These are phyloP conservation scores for Vanrija sp. DNA, from an alignment of 1,284 basidiomycete genomes.

Conservation along the genomic window DNA sequence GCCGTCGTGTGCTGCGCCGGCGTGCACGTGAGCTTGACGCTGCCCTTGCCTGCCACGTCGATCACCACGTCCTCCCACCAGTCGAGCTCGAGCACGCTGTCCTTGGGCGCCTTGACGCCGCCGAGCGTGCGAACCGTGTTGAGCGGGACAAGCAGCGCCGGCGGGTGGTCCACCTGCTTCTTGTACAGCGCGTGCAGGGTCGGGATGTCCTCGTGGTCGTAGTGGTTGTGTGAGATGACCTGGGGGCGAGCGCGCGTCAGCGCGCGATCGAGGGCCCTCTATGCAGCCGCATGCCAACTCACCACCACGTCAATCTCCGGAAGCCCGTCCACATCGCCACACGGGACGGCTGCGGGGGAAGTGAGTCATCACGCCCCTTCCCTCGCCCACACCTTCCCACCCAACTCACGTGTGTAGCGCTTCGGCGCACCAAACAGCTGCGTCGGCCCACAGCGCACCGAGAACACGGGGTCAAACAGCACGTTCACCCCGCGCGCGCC, in stretches of 20 bases:
- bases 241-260: conserved; percentile 36
- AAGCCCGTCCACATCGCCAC: conserved; percentile 56
- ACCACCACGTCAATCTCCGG: conserved; percentile 64
- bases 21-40: conserved; percentile 30
- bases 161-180: conserved; percentile 40
- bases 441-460: conserved; percentile 59
- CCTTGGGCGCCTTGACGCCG: conserved; percentile 44
- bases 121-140: conserved; percentile 56
- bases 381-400: neutral
- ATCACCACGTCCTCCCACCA: conserved; percentile 59
- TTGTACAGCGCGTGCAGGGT: conserved; percentile 52
- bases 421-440: conserved; percentile 56
- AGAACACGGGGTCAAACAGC: conserved; percentile 70
- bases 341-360: conserved; percentile 54
- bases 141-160: conserved; percentile 62
- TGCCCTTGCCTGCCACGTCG: conserved; percentile 28
- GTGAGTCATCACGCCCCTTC: neutral
- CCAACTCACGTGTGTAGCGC: conserved; percentile 55
- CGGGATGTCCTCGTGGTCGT: conserved; percentile 61
- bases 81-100: conserved; percentile 59
- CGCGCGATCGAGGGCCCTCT: too few relatives aligned
- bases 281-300: conserved; percentile 42
- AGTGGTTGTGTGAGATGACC: conserved; percentile 60
- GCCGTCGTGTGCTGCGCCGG: conserved; percentile 56
- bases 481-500: conserved; percentile 54